Evolutionary conservation across 805 yeast genomes (phyloP), one percentile per base, ranked within the genome.

Genomic region (Soucietia sequanensis): DNA sequence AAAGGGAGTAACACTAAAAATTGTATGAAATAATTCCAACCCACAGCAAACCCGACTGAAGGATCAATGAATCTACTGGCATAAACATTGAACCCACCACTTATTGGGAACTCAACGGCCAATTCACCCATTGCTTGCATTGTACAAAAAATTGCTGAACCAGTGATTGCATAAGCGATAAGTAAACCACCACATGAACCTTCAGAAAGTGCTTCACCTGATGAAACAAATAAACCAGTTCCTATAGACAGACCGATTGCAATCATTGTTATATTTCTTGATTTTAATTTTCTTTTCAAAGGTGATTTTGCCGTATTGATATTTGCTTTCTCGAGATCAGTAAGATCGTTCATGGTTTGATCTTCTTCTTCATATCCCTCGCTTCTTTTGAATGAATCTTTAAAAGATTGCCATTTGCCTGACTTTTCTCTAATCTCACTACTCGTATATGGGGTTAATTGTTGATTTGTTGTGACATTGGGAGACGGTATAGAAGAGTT

Each of bases 21-120:
- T 55, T 78, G 83, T 43, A 81, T 56, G 38, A 76, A 76, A 50
- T 82, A 82, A 54, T 79, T 79, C 85, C 84, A 78, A 25, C 84
- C 85, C 54, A 80, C 76, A 31, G 87, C 78, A 50, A 82, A 82
- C 1, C 87, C 87, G 54, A 80, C 66, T 15, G 84, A 76, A 11
- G 81, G 81, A 42, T 81, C 87, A 26, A 81, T 65, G 74, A 70
- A 51, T 68, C 82, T 45, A 76, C 85, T 69, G 67, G 84, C 48
- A 75, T 68, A 46, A 70, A 89, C 54, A 68, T 65, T 64, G 46
- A 65, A 63, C 6, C 64, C 58, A 28, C 74, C 74, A 33, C 69
- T 50, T 22, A 67, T 56, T 2, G 72, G 72, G 45, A 61, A 66
- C 0, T 70, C 59, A 6, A 62, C 64, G 16, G 75, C 74, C 62